These are phyloP conservation scores for Trichopus zeylanicus DNA, from an alignment of 116 monocot species.

Conservation along the genomic window DNA sequence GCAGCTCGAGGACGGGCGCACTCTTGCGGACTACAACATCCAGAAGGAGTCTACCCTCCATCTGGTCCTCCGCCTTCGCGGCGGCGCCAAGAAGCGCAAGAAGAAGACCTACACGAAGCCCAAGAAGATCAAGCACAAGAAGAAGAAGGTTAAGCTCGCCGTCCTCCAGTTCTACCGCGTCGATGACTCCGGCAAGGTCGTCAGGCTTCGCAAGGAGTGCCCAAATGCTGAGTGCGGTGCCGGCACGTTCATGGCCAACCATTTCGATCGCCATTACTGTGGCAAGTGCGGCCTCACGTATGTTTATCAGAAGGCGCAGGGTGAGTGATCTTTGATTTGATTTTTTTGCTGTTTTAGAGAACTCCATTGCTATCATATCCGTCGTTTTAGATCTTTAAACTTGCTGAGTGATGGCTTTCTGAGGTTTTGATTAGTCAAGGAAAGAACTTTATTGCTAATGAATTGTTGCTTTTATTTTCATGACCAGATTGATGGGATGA, in stretches of 20 bases:
- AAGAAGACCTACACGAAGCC: slow-evolving; percentile 60
- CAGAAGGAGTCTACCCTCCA: slow-evolving; percentile 60
- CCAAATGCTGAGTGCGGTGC: slow-evolving; percentile 66
- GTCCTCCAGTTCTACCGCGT: slow-evolving; percentile 38
- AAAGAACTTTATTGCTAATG: background rate
- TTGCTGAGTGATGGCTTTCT: background rate
- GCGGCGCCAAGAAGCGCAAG: slow-evolving; percentile 49
- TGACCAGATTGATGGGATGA: background rate
- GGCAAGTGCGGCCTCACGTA: slow-evolving; percentile 17
- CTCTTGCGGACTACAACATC: slow-evolving; percentile 61
- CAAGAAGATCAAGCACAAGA: slow-evolving; percentile 52
- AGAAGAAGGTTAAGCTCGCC: slow-evolving; percentile 53
- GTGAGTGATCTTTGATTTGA: background rate
- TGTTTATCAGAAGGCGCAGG: slow-evolving; percentile 11
- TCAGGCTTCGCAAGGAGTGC: slow-evolving; percentile 51
- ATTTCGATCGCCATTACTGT: slow-evolving; percentile 28
- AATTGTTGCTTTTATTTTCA: background rate
- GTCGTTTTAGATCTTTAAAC: background rate
- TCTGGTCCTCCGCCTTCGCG: slow-evolving; percentile 51
- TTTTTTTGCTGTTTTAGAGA: background rate
- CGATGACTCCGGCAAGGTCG: slow-evolving; percentile 30
- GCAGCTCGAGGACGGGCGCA: slow-evolving; percentile 72
- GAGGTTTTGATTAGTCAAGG: background rate
- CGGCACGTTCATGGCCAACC: slow-evolving; percentile 46
- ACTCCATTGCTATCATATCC: background rate